These are phyloP conservation scores for Sporisorium scitamineum DNA, from an alignment of 1,284 basidiomycete species.

Conservation along the genomic window DNA sequence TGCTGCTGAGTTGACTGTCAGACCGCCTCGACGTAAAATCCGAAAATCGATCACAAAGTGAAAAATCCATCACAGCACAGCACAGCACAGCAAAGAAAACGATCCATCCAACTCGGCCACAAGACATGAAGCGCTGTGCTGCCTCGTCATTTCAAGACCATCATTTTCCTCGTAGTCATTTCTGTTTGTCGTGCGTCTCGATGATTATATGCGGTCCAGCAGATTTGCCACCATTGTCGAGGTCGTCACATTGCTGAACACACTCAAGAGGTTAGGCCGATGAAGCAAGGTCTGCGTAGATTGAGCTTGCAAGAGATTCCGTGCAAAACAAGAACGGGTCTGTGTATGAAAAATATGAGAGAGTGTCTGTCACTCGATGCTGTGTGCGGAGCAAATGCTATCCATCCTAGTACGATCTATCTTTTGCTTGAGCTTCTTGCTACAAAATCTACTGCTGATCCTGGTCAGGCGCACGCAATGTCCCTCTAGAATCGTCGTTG, in stretches of 20 bases:
- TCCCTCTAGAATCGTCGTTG: slow-evolving; percentile 37
- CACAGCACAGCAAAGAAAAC: neutral
- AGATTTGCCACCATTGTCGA: neutral
- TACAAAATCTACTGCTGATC: slow-evolving; percentile 27
- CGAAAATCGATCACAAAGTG: slow-evolving; percentile 1
- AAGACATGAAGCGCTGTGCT: neutral
- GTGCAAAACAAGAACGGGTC: neutral
- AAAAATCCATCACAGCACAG: neutral
- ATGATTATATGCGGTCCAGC: neutral
- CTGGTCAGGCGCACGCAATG: slow-evolving; percentile 45
- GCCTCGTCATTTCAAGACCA: neutral
- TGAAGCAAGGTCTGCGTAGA: neutral
- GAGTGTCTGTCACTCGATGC: neutral
- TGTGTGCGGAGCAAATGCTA: neutral
- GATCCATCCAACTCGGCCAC: no score
- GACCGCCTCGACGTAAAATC: slow-evolving; percentile 2
- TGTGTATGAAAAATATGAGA: neutral
- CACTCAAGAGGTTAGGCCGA: neutral
- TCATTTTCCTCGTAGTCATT: neutral
- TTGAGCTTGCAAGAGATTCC: neutral
- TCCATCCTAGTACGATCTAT: neutral
- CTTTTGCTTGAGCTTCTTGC: neutral
- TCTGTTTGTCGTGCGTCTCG: neutral
- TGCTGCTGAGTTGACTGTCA: no score
- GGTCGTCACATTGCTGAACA: neutral